phyloP scores from a whole-genome alignment of 768 basidiomycete species.

The Albatrellus ellisii region DNA sequence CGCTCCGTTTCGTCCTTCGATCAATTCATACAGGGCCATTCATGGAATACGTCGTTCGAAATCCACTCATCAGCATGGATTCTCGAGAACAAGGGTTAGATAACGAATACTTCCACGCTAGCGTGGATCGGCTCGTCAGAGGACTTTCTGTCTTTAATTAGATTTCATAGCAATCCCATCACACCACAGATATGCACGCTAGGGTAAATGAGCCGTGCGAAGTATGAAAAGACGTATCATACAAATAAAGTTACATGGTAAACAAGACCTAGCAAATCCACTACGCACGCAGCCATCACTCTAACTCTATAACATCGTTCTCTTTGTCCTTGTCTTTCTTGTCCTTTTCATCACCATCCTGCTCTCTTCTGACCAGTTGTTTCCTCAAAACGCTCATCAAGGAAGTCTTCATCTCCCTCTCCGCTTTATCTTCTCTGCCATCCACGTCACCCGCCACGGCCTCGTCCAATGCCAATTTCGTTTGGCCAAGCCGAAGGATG shows the following conservation, averaged over 20 bases:
- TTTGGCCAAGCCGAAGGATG: conserved; percentile 80
- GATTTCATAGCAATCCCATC: neutral
- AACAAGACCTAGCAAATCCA: no score
- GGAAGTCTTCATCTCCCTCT: conserved; percentile 70
- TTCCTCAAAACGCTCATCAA: conserved; percentile 75
- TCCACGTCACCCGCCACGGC: conserved; percentile 75
- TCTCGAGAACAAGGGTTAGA: conserved; percentile 78
- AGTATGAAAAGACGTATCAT: no score
- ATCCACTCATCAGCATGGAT: conserved; percentile 79
- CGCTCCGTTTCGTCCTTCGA: conserved; percentile 68
- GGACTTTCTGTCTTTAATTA: conserved; percentile 36
- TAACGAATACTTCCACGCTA: conserved; percentile 81
- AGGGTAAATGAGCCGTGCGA: no score
- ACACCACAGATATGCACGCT: no score
- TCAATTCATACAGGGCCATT: conserved; percentile 92
- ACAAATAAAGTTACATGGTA: no score
- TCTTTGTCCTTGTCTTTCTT: neutral
- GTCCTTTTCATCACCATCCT: neutral
- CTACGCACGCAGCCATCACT: no score
- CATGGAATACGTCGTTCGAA: conserved; percentile 85
- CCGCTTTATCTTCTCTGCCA: conserved; percentile 47
- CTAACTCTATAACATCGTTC: neutral
- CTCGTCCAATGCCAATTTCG: conserved; percentile 85
- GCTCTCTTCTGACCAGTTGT: conserved; percentile 29
- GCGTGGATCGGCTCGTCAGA: conserved; percentile 63